Conservation (phyloP, 169 alveolate genomes). For the Amoebophrya sp. region DNA sequence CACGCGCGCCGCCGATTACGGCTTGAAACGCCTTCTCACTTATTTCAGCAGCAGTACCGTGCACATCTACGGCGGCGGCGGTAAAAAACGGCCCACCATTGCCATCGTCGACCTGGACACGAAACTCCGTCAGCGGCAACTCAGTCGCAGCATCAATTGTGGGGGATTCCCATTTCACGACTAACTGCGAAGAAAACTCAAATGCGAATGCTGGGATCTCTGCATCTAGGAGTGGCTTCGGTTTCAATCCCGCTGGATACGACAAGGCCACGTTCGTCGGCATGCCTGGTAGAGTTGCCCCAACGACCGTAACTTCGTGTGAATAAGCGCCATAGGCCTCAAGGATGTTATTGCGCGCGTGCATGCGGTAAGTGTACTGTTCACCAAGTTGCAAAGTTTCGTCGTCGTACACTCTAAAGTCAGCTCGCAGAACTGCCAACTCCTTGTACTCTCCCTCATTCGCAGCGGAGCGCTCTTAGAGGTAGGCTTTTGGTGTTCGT, state of each 20-base stretch:
- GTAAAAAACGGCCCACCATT: background rate
- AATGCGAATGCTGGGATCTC: too few relatives aligned
- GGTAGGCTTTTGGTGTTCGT: too few relatives aligned
- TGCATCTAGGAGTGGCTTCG: too few relatives aligned
- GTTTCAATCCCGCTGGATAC: background rate
- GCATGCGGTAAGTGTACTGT: slow-evolving; percentile 25
- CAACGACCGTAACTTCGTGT: background rate
- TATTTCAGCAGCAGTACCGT: too few relatives aligned
- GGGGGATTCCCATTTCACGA: slow-evolving; percentile 2
- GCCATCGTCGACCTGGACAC: slow-evolving; percentile 31
- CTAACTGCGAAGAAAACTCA: too few relatives aligned
- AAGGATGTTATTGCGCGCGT: slow-evolving; percentile 2
- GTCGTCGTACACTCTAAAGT: background rate
- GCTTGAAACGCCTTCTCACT: too few relatives aligned
- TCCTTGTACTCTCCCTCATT: background rate
- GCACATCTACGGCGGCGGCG: background rate
- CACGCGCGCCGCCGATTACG: too few relatives aligned
- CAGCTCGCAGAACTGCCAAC: background rate
- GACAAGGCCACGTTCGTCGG: background rate
- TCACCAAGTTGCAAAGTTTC: background rate
- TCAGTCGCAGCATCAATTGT: background rate
- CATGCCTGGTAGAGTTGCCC: background rate
- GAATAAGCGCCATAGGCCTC: slow-evolving; percentile 26
- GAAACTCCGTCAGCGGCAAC: background rate
- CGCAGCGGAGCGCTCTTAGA: too few relatives aligned